phyloP scores from a whole-genome alignment of 139 green algal genomes.

The Micromonas pusilla region DNA sequence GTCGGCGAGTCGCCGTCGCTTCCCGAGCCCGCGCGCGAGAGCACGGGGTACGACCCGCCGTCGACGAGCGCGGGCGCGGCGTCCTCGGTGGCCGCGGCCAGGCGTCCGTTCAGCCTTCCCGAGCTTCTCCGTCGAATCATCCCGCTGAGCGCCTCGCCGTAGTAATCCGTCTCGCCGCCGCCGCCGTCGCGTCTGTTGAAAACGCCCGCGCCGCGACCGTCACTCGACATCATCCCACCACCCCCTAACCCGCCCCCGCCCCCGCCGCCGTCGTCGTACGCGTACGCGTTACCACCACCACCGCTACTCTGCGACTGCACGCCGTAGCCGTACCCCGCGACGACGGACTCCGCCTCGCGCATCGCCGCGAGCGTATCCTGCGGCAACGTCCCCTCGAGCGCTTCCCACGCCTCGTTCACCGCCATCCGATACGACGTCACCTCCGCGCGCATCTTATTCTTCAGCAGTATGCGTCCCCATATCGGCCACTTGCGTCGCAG shows the following conservation, averaged over 20 bases:
- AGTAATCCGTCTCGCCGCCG: background rate
- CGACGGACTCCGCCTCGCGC: background rate
- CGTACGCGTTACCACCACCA: background rate
- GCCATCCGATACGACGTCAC: conserved; percentile 10
- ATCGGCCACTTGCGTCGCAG: background rate
- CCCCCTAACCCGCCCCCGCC: background rate
- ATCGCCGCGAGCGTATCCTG: background rate
- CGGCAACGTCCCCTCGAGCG: conserved; percentile 1
- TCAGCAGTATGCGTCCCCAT: background rate
- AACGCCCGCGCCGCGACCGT: too few species aligned
- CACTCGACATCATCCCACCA: too few species aligned
- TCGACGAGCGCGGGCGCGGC: too few species aligned
- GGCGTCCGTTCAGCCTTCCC: background rate
- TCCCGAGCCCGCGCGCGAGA: too few species aligned
- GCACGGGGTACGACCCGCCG: too few species aligned
- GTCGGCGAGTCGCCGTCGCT: conserved; percentile 9
- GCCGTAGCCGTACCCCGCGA: background rate
- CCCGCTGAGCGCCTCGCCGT: background rate
- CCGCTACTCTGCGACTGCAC: background rate
- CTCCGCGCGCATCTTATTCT: conserved; percentile 13
- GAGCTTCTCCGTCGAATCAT: background rate
- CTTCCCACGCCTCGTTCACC: conserved; percentile 23
- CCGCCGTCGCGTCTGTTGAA: too few species aligned
- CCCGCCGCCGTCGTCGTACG: background rate
- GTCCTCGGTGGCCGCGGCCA: background rate